A percentile compares a stretch with the other conserved stretches of the same genome.
phyloP scores from a whole-genome alignment of 1,284 basidiomycete genomes.

The Ustilago nuda region DNA sequence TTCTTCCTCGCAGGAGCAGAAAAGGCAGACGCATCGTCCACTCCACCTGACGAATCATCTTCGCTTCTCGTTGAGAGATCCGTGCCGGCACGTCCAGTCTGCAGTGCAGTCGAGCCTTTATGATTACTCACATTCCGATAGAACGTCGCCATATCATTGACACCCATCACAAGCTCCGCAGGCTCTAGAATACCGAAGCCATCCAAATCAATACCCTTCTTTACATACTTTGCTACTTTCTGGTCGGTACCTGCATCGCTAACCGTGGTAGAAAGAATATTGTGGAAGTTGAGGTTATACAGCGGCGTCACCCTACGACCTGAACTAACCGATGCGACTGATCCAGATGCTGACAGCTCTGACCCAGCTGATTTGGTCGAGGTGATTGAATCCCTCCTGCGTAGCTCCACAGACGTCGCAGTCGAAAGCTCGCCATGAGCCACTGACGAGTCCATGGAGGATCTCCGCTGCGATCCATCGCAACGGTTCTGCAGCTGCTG shows the following conservation, averaged over 20 bases:
- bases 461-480: slow-evolving; percentile 27
- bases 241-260: slow-evolving; percentile 94
- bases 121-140: slow-evolving; percentile 10
- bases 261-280: slow-evolving; percentile 89
- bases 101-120: slow-evolving; percentile 16
- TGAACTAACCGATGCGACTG: slow-evolving; percentile 57
- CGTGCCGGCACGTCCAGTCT: slow-evolving; percentile 9
- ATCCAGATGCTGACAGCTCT: slow-evolving; percentile 37
- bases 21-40: slow-evolving; percentile 32
- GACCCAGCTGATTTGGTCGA: slow-evolving; percentile 47
- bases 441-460: slow-evolving; percentile 36
- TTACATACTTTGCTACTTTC: slow-evolving; percentile 89
- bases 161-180: slow-evolving; percentile 50
- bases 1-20: slow-evolving; percentile 28
- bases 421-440: slow-evolving; percentile 17
- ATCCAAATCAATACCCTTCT: slow-evolving; percentile 74
- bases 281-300: slow-evolving; percentile 92
- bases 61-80: slow-evolving; percentile 24
- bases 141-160: slow-evolving; percentile 52
- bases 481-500: slow-evolving; percentile 29
- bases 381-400: slow-evolving; percentile 47
- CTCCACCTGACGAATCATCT: slow-evolving; percentile 24
- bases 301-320: slow-evolving; percentile 84
- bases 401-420: slow-evolving; percentile 19
- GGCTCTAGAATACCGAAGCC: slow-evolving; percentile 70